phyloP scores from a whole-genome alignment of 225 moss, liverwort and hornwort species.

The Thuidium tamariscinum region DNA sequence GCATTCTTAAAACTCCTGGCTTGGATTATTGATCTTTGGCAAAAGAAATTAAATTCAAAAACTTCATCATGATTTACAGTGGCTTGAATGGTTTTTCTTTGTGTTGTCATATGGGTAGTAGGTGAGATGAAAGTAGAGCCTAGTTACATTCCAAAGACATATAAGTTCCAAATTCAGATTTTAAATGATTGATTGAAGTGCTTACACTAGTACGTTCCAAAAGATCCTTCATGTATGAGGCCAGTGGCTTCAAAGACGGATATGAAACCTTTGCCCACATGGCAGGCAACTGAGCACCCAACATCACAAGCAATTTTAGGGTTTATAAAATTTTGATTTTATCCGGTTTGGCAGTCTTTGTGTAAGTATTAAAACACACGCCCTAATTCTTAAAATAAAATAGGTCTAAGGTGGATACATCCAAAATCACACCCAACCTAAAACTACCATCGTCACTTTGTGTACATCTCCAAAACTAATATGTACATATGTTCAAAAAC shows the following conservation, averaged over 20 bases:
- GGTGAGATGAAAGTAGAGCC: neutral
- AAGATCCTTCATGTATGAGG: constrained; percentile 79
- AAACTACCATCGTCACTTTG: neutral
- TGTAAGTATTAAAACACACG: neutral
- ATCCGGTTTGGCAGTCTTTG: neutral
- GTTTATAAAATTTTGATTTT: neutral
- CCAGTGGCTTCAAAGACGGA: constrained; percentile 69
- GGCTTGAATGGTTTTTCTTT: neutral
- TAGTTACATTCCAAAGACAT: neutral
- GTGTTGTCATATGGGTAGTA: neutral
- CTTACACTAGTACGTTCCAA: constrained; percentile 52
- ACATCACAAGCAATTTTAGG: neutral
- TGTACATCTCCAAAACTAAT: neutral
- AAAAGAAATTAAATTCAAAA: neutral
- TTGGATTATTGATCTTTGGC: neutral
- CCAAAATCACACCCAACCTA: no score
- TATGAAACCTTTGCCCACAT: constrained; percentile 91
- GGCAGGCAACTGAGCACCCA: constrained; percentile 41
- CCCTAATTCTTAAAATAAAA: neutral
- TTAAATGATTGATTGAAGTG: neutral
- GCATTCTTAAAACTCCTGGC: neutral
- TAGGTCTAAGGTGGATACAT: neutral
- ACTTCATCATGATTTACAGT: neutral
- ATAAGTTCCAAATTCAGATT: no score
- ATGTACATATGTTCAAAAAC: neutral